These are phyloP conservation scores for Irpex lacteus DNA, from an alignment of 1,284 basidiomycete genomes.

Conservation along the genomic window DNA sequence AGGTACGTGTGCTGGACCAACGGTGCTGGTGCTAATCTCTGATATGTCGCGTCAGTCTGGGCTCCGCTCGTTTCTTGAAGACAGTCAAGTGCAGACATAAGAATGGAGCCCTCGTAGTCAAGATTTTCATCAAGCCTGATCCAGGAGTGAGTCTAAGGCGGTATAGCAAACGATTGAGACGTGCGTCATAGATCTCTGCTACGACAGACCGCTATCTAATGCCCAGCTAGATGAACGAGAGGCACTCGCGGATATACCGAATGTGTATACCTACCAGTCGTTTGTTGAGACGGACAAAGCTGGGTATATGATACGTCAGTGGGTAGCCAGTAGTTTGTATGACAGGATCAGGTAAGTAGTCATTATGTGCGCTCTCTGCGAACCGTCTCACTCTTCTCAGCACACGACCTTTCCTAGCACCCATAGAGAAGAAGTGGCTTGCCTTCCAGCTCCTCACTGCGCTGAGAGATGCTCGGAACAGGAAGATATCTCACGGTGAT, in stretches of 20 bases:
- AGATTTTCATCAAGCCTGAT: conserved; percentile 82
- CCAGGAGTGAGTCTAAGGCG: conserved; percentile 58
- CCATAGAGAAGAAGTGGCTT: conserved; percentile 98
- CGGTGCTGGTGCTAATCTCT: background rate
- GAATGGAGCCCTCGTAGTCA: conserved; percentile 72
- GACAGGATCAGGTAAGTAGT: conserved; percentile 88
- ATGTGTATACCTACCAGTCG: conserved; percentile 87
- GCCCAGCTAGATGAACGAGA: conserved; percentile 73
- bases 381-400: conserved; percentile 39
- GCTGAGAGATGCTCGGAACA: conserved; percentile 79
- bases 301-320: conserved; percentile 93
- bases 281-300: conserved; percentile 96
- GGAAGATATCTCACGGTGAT: conserved; percentile 91
- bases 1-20: conserved; percentile 49
- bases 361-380: background rate
- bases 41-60: conserved; percentile 52
- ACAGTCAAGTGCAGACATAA: conserved; percentile 79
- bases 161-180: conserved; percentile 63
- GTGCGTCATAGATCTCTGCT: conserved; percentile 35
- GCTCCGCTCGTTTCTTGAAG: conserved; percentile 93
- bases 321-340: conserved; percentile 93
- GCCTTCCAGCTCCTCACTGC: conserved; percentile 91
- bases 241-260: conserved; percentile 79
- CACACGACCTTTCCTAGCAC: conserved; percentile 90
- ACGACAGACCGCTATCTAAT: background rate